Percentiles rank a stretch among this genome's conserved stretches.
Evolutionary conservation across 164 flowering plant genomes (phyloP).

Genomic region (Stephania japonica): DNA sequence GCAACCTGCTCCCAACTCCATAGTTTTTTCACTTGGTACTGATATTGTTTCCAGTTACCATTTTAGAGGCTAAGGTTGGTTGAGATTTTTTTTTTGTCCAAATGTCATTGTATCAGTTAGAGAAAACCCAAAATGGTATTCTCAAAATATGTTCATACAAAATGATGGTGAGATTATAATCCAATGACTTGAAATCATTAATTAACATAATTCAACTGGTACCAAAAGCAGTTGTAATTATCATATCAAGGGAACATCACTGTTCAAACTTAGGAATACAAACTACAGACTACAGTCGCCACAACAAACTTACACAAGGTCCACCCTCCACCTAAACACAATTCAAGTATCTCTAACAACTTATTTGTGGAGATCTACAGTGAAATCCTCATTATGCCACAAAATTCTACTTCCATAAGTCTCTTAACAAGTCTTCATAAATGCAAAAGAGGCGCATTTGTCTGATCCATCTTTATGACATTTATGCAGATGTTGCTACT

Average conservation of each 20-base stretch:
- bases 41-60: neutral
- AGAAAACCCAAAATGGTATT: neutral
- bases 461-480: neutral
- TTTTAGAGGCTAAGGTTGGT: neutral
- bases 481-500: neutral
- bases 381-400: neutral
- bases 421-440: neutral
- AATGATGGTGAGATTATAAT: too few species aligned
- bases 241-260: too few species aligned
- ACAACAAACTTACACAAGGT: too few species aligned
- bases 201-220: neutral
- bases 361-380: neutral
- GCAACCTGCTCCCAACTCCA: neutral
- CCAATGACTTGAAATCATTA: neutral
- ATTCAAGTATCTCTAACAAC: neutral
- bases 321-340: too few species aligned
- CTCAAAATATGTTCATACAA: too few species aligned
- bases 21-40: neutral
- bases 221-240: neutral
- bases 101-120: neutral
- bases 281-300: too few species aligned
- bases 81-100: neutral
- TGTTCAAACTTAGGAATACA: too few species aligned
- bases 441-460: neutral
- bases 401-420: neutral